Evolutionary conservation across 2,329 filamentous ascomycete genomes (phyloP).

Genomic region (Juglanconis oblonga): DNA sequence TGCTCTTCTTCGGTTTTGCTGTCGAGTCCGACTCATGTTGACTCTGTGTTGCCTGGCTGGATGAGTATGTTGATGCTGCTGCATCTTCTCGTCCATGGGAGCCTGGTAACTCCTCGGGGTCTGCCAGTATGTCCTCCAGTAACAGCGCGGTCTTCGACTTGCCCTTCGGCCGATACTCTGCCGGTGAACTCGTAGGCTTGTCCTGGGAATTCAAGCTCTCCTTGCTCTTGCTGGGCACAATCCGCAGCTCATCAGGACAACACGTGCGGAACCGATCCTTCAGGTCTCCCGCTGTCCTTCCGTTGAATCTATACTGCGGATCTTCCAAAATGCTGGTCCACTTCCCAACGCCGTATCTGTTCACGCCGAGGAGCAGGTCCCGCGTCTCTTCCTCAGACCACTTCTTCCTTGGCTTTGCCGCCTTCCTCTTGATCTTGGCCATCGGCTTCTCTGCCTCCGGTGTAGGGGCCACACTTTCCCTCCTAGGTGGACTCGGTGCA

Average conservation of each 20-base stretch:
- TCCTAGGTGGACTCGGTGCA: not conserved
- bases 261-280: constrained; percentile 67
- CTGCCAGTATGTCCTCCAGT: constrained; percentile 55
- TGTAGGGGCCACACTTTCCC: constrained; percentile 12
- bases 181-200: constrained; percentile 2
- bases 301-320: constrained; percentile 57
- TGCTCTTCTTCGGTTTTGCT: constrained; percentile 35
- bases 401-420: constrained; percentile 56
- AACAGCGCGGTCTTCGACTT: constrained; percentile 48
- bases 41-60: constrained; percentile 10
- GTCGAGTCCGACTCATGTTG: constrained; percentile 29
- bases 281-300: constrained; percentile 58
- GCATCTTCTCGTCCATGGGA: constrained; percentile 6
- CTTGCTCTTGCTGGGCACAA: constrained; percentile 28
- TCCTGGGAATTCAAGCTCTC: constrained; percentile 16
- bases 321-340: constrained; percentile 66
- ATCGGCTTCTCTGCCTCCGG: constrained; percentile 30
- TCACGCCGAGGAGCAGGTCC: constrained; percentile 58
- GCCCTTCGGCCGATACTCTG: constrained; percentile 23
- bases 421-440: constrained; percentile 49
- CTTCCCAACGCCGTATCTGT: constrained; percentile 61
- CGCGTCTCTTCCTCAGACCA: constrained; percentile 66
- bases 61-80: not conserved
- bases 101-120: constrained; percentile 35
- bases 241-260: constrained; percentile 59